phyloP scores from a whole-genome alignment of 352 stramenopile species.

The Pythium inflatum region DNA sequence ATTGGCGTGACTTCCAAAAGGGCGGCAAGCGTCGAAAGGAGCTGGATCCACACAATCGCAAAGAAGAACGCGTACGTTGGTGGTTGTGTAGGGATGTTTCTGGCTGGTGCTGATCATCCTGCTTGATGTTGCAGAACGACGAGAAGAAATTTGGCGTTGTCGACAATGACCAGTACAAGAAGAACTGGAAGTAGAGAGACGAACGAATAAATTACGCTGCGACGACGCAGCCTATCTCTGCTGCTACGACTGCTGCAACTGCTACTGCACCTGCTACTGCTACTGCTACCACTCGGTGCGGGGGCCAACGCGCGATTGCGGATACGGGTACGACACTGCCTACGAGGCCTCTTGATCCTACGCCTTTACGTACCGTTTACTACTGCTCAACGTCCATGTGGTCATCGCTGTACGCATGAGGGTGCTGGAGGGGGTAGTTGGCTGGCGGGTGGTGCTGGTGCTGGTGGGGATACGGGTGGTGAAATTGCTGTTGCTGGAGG shows the following conservation, averaged over 20 bases:
- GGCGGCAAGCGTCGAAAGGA: slow-evolving; percentile 72
- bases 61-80: slow-evolving; percentile 59
- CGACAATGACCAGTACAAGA: slow-evolving; percentile 81
- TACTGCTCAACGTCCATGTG: slow-evolving; percentile 31
- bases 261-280: background rate
- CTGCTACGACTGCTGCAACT: too few relatives aligned
- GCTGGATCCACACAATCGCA: slow-evolving; percentile 61
- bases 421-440: slow-evolving; percentile 11
- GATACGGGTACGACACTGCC: background rate
- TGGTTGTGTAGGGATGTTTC: too few relatives aligned
- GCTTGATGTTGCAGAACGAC: too few relatives aligned
- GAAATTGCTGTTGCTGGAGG: slow-evolving; percentile 16
- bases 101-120: too few relatives aligned
- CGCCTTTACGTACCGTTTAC: slow-evolving; percentile 28
- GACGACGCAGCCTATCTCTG: background rate
- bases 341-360: background rate
- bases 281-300: background rate
- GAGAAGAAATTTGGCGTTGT: slow-evolving; percentile 66
- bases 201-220: slow-evolving; percentile 32
- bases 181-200: slow-evolving; percentile 72
- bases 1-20: slow-evolving; percentile 82
- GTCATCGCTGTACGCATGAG: slow-evolving; percentile 14
- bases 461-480: background rate
- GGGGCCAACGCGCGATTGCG: too few relatives aligned
- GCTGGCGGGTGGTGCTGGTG: slow-evolving; percentile 17